Conservation (phyloP, 768 basidiomycete species). For the Kwoniella europaea region DNA sequence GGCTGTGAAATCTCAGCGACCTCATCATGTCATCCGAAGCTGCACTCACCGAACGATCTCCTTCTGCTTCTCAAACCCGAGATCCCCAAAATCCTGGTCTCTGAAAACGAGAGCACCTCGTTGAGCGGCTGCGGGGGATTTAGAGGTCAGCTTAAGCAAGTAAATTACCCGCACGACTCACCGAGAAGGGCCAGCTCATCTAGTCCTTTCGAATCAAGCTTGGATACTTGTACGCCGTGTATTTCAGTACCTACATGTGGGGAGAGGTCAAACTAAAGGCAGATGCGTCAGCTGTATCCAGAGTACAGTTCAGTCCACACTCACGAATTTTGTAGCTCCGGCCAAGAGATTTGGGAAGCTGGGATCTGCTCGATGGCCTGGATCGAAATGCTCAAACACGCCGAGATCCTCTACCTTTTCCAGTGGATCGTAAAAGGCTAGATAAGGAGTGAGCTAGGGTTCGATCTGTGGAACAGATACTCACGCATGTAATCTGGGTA, state of each 20-base stretch:
- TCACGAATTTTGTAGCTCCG: not conserved
- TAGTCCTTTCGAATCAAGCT: not conserved
- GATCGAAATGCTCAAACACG: slow-evolving; percentile 15
- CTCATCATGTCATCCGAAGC: not conserved
- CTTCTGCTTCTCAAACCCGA: not conserved
- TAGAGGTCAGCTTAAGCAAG: not conserved
- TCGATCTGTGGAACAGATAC: not conserved
- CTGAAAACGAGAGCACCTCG: slow-evolving; percentile 6
- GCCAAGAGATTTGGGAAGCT: slow-evolving; percentile 10
- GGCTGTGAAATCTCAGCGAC: not conserved
- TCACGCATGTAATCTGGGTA: not conserved
- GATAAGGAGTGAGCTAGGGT: not conserved
- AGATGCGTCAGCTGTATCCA: not conserved
- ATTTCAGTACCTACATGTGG: slow-evolving; percentile 17
- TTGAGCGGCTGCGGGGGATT: not conserved
- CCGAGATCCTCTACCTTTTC: not conserved
- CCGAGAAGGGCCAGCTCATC: slow-evolving; percentile 2
- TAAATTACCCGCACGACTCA: not conserved
- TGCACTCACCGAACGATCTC: not conserved
- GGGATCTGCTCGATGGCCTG: slow-evolving; percentile 18
- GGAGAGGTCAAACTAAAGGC: slow-evolving; percentile 11
- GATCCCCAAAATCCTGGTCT: slow-evolving; percentile 6
- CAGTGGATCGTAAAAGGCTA: not conserved
- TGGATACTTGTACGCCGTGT: not conserved
- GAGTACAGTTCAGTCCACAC: not conserved